Evolutionary conservation across 192 early-diverging fungal genomes (phyloP).

Genomic region (Coemansia sp.): DNA sequence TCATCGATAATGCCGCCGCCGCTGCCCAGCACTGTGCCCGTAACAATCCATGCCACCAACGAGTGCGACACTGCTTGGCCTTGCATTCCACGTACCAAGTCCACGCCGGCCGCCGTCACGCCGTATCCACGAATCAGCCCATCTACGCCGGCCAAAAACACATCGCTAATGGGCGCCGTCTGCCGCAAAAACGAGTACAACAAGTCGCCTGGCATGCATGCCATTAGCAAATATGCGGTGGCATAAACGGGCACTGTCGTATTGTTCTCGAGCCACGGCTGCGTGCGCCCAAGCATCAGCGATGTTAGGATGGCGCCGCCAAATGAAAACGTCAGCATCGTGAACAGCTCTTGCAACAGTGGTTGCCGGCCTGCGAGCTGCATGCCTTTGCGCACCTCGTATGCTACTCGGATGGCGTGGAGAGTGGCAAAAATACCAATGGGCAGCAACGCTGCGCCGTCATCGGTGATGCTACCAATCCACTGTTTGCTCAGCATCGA

Average conservation of each 20-base stretch:
- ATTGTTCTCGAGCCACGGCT: slow-evolving; percentile 55
- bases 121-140: slow-evolving; percentile 57
- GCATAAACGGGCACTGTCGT: slow-evolving; percentile 48
- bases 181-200: slow-evolving; percentile 38
- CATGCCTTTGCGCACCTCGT: slow-evolving; percentile 57
- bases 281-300: slow-evolving; percentile 49
- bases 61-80: slow-evolving; percentile 51
- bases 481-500: slow-evolving; percentile 32
- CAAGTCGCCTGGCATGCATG: slow-evolving; percentile 43
- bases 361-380: slow-evolving; percentile 38
- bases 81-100: slow-evolving; percentile 49
- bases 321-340: slow-evolving; percentile 57
- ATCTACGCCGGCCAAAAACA: slow-evolving; percentile 53
- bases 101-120: slow-evolving; percentile 54
- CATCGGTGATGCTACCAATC: slow-evolving; percentile 12
- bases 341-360: slow-evolving; percentile 48
- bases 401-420: slow-evolving; percentile 54
- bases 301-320: slow-evolving; percentile 56
- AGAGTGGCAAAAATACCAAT: slow-evolving; percentile 56
- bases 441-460: slow-evolving; percentile 30
- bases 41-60: slow-evolving; percentile 50
- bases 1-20: slow-evolving; percentile 59
- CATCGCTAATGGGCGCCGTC: slow-evolving; percentile 49
- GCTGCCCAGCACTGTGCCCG: slow-evolving; percentile 54
- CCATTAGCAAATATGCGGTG: slow-evolving; percentile 40